Evolutionary conservation across 495 filamentous ascomycete species (phyloP).

Genomic region (Penicillium pulvis): DNA sequence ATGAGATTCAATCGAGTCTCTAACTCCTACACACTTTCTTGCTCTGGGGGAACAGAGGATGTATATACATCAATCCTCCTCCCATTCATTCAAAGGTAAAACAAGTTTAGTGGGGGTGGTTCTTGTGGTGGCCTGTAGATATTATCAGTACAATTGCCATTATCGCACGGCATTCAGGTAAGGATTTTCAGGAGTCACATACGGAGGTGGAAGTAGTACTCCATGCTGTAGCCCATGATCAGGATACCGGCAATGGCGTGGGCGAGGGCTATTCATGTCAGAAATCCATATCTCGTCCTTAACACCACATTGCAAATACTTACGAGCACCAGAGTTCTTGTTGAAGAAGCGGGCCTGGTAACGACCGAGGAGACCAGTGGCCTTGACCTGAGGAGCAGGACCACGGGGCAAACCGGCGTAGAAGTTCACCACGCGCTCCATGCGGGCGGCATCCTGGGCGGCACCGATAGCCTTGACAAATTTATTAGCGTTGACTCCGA

Average conservation of each 20-base stretch:
- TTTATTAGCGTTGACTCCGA: constrained; percentile 26
- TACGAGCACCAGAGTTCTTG: constrained; percentile 89
- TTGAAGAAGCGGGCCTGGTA: constrained; percentile 91
- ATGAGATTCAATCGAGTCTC: constrained; percentile 30
- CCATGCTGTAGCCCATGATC: constrained; percentile 84
- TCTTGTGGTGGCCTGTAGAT: constrained; percentile 90
- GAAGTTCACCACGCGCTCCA: constrained; percentile 96
- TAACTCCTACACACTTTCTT: constrained; percentile 37
- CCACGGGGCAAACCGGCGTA: constrained; percentile 97
- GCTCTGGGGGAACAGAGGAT: constrained; percentile 29
- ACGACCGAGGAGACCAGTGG: constrained; percentile 76
- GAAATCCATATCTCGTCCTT: constrained; percentile 5
- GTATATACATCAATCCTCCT: constrained; percentile 48
- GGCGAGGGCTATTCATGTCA: constrained; percentile 66
- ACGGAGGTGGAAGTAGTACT: constrained; percentile 99
- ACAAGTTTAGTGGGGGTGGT: constrained; percentile 84
- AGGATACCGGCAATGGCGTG: constrained; percentile 79
- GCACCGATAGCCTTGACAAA: constrained; percentile 76
- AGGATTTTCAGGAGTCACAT: constrained; percentile 41
- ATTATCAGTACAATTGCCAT: constrained; percentile 16
- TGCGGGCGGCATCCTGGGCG: constrained; percentile 89
- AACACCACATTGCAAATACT: constrained; percentile 36
- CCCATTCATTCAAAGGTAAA: constrained; percentile 22
- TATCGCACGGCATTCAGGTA: background rate
- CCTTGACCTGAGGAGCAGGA: constrained; percentile 74